A percentile compares a stretch with the other conserved stretches of the same genome.
phyloP scores from a whole-genome alignment of 2,329 filamentous ascomycete genomes.

The Clarireedia monteithiana region DNA sequence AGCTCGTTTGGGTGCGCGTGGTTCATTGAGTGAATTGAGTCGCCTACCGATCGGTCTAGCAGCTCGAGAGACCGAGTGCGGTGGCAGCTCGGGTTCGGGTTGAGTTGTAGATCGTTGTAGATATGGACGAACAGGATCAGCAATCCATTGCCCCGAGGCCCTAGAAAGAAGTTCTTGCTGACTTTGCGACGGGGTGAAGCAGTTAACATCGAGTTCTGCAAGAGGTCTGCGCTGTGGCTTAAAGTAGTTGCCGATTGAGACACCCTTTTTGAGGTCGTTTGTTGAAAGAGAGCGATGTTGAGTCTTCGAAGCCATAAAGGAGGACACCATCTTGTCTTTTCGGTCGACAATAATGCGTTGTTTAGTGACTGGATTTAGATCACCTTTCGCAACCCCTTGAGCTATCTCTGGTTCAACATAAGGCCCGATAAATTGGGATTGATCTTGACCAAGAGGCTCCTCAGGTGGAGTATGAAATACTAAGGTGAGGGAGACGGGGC shows the following conservation, averaged over 20 bases:
- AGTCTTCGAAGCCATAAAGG: constrained; percentile 15
- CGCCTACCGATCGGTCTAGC: constrained; percentile 33
- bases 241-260: constrained; percentile 58
- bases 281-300: constrained; percentile 25
- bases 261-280: constrained; percentile 49
- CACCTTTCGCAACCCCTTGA: constrained; percentile 66
- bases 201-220: constrained; percentile 60
- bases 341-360: constrained; percentile 34
- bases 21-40: constrained; percentile 33
- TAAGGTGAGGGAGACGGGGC: constrained; percentile 60
- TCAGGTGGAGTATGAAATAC: constrained; percentile 68
- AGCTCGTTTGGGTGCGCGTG: constrained; percentile 41
- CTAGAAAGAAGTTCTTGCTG: constrained; percentile 51
- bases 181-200: constrained; percentile 57
- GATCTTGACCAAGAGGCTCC: constrained; percentile 52
- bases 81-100: constrained; percentile 29
- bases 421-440: constrained; percentile 75
- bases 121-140: constrained; percentile 35
- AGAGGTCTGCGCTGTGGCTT: constrained; percentile 54
- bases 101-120: constrained; percentile 19
- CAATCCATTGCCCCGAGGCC: constrained; percentile 47
- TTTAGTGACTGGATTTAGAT: constrained; percentile 88
- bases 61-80: constrained; percentile 31
- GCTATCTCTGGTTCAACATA: constrained; percentile 64
- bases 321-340: constrained; percentile 15